Evolutionary conservation across 306 rosid genomes (phyloP).

Genomic region (Begonia loranthoides): DNA sequence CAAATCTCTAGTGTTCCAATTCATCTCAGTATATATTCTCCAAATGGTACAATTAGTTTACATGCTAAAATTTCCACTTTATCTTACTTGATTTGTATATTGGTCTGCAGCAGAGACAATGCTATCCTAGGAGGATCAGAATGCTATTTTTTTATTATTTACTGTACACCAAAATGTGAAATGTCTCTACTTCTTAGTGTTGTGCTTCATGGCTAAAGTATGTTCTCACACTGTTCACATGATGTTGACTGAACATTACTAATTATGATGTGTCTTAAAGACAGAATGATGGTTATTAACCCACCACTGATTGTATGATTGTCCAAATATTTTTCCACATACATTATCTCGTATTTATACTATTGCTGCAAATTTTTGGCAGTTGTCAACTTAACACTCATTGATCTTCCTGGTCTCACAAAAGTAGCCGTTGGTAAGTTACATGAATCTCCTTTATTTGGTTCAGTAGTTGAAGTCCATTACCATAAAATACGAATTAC

Average conservation of each 20-base stretch:
- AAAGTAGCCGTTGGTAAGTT: conserved; percentile 92
- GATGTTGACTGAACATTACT: too few relatives aligned
- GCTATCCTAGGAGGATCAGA: too few relatives aligned
- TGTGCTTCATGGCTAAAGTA: too few relatives aligned
- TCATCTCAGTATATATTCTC: conserved; percentile 91
- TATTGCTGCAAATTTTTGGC: conserved; percentile 18
- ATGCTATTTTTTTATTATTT: too few relatives aligned
- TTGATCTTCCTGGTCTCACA: conserved; percentile 96
- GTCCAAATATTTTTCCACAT: too few relatives aligned
- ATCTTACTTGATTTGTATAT: background rate
- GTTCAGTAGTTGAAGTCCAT: background rate
- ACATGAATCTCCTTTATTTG: conserved; percentile 5
- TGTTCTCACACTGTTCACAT: too few relatives aligned
- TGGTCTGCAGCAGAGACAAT: background rate
- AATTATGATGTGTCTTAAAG: too few relatives aligned
- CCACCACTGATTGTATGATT: too few relatives aligned
- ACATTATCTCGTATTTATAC: background rate
- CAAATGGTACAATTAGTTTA: conserved; percentile 39
- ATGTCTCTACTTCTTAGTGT: too few relatives aligned
- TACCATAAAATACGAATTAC: conserved; percentile 1
- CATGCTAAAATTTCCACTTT: background rate
- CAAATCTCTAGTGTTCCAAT: conserved; percentile 83
- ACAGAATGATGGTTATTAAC: too few relatives aligned
- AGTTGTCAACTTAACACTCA: conserved; percentile 94
- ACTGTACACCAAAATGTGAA: too few relatives aligned